Percentiles rank a stretch among this genome's conserved stretches.
Evolutionary conservation across 31 red algal genomes (phyloP).

Genomic region (Odonthalia washingtoniensis): DNA sequence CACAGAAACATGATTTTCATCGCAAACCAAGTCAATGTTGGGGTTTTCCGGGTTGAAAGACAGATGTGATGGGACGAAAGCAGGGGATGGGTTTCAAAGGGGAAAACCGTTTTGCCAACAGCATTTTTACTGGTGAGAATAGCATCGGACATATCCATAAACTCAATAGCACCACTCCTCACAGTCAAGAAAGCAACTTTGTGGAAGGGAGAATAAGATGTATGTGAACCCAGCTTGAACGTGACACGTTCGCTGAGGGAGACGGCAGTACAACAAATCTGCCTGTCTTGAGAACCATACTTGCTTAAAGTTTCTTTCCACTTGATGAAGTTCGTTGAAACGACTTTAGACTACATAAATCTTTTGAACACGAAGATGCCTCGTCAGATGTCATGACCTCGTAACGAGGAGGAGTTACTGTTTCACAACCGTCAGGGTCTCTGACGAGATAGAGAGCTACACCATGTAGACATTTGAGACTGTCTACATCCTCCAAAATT

Average conservation of each 20-base stretch:
- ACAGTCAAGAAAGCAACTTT: constrained; percentile 33
- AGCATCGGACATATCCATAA: constrained; percentile 48
- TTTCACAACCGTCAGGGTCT: no score
- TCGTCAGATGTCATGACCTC: no score
- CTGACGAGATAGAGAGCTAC: no score
- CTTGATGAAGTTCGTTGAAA: background rate
- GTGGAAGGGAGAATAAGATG: constrained; percentile 41
- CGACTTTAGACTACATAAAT: background rate
- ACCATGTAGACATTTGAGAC: no score
- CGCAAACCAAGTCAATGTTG: constrained; percentile 55
- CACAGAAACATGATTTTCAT: constrained; percentile 38
- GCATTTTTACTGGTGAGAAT: constrained; percentile 17
- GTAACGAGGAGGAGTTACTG: no score
- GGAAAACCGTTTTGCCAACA: constrained; percentile 53
- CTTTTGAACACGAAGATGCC: no score
- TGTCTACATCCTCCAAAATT: no score
- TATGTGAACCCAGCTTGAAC: constrained; percentile 26
- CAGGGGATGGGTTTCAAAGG: no score
- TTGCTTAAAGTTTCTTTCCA: constrained; percentile 1
- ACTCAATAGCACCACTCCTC: constrained; percentile 47
- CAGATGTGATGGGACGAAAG: no score
- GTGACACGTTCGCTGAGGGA: background rate
- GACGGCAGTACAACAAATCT: constrained; percentile 15
- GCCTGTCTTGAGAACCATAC: constrained; percentile 35
- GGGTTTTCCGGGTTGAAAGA: constrained; percentile 55